These are phyloP conservation scores for Acer yangbiense DNA, from an alignment of 345 rosid genomes.

Conservation along the genomic window DNA sequence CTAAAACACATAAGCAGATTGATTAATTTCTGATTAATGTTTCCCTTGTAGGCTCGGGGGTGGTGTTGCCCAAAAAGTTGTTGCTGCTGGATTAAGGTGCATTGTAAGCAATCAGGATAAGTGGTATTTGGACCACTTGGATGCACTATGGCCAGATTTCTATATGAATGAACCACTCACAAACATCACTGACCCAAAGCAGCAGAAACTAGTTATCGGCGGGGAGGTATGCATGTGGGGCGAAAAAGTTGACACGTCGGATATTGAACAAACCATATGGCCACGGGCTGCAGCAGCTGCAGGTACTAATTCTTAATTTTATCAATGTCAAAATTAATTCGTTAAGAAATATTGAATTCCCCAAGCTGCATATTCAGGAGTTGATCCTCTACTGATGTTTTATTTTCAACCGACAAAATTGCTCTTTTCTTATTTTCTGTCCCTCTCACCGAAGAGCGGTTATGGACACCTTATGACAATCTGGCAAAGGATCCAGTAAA, in stretches of 20 bases:
- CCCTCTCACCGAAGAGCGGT: slow-evolving; percentile 45
- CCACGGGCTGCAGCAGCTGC: slow-evolving; percentile 89
- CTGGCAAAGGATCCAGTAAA: slow-evolving; percentile 44
- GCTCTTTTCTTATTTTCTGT: not conserved
- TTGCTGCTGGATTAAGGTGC: slow-evolving; percentile 63
- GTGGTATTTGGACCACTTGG: slow-evolving; percentile 75
- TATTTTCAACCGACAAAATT: not conserved
- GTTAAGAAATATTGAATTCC: not conserved
- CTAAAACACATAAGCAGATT: no score
- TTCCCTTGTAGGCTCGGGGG: slow-evolving; percentile 57
- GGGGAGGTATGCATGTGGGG: slow-evolving; percentile 93
- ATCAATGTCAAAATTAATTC: not conserved
- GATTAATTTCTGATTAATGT: slow-evolving; percentile 7
- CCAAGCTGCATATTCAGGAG: not conserved
- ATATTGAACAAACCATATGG: slow-evolving; percentile 80
- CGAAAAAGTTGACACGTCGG: slow-evolving; percentile 58
- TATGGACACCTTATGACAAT: slow-evolving; percentile 64
- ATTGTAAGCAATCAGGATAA: slow-evolving; percentile 78
- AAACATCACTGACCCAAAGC: slow-evolving; percentile 40
- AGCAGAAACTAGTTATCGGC: slow-evolving; percentile 63
- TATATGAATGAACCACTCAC: slow-evolving; percentile 62
- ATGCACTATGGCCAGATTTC: slow-evolving; percentile 55
- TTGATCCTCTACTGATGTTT: not conserved
- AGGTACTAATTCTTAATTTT: slow-evolving; percentile 36
- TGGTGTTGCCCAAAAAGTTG: slow-evolving; percentile 63